Evolutionary conservation across 345 rosid genomes (phyloP).

Genomic region (Salix suchowensis): DNA sequence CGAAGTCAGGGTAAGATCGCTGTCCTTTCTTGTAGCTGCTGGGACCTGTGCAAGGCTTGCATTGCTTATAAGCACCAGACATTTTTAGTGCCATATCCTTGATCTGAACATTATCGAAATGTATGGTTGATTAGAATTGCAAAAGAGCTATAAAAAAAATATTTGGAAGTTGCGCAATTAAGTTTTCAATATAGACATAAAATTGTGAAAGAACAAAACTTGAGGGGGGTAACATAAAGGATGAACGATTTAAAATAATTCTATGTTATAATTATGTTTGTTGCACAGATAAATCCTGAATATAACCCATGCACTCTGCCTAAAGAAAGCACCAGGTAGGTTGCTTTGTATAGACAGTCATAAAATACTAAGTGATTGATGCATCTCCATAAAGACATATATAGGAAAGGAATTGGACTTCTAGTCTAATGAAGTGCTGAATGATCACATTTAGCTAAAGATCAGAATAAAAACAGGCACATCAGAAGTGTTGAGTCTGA

Average conservation of each 20-base stretch:
- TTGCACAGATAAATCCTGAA: neutral
- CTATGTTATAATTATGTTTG: neutral
- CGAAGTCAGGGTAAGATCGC: conserved; percentile 60
- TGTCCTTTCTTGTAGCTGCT: conserved; percentile 64
- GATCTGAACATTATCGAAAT: conserved; percentile 46
- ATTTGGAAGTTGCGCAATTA: neutral
- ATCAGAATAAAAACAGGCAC: neutral
- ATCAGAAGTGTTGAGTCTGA: too few relatives aligned
- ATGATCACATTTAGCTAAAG: neutral
- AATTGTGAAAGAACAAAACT: neutral
- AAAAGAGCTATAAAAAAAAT: neutral
- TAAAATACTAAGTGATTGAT: neutral
- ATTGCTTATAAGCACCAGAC: conserved; percentile 74
- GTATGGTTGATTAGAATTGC: neutral
- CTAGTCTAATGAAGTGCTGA: neutral
- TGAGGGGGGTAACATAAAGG: neutral
- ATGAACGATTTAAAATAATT: neutral
- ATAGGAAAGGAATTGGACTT: neutral
- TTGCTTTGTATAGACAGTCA: neutral
- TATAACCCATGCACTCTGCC: neutral
- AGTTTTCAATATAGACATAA: neutral
- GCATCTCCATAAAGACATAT: neutral
- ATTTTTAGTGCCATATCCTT: conserved; percentile 89
- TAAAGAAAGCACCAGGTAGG: neutral
- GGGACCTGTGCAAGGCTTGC: conserved; percentile 84